Evolutionary conservation across 352 stramenopile species (phyloP), one percentile per base, ranked within the genome.

Genomic region (Phytophthora multivora): DNA sequence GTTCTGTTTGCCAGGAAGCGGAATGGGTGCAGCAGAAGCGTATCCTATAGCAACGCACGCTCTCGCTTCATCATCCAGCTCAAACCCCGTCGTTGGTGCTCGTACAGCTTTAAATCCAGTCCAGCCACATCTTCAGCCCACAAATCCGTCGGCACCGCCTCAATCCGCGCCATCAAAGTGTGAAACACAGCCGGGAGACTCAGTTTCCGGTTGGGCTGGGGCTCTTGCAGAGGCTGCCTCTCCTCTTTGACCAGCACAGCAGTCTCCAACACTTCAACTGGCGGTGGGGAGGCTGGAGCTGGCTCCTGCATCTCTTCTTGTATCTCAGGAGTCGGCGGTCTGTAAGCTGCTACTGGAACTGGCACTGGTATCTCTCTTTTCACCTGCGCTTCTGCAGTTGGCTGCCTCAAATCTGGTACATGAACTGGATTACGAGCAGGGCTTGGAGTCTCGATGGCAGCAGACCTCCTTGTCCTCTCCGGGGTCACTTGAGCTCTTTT

Each of bases 11-110:
- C 51, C 49, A 86, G 38, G 63, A 25, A 63, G 46, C 47, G 59
- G 43, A 86, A 90, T 15, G 80, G 80, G 40, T 91, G 80, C 0
- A 63, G 57, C 19, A 72, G 19, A 9, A 51, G 31, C 5, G 58
- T 64, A 11, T 63, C 46, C 57, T 45, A 63, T 13, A 72, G n/a
- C 13, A 58, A 5, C 1, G 65, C n/a, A 0, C 55, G 52, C 12
- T 94, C 80, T 8, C 83, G 79, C 5, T 87, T 77, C 39, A 92
- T 59, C 55, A 94, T 80, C 79, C 84, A 94, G 25, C 86, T 86
- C 31, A 92, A 58, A 3, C 71, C 83, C 43, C 78, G 73, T 30
- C 72, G 71, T 51, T 92, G 85, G 51, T 94, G 83, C n/a, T 75
- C 75, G 40, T 83, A 92, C 2, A 94, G 66, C 31, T 61, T 59